Evolutionary conservation across 441 rosid genomes (phyloP), one percentile per base, ranked within the genome.

Genomic region (Adansonia grandidieri): DNA sequence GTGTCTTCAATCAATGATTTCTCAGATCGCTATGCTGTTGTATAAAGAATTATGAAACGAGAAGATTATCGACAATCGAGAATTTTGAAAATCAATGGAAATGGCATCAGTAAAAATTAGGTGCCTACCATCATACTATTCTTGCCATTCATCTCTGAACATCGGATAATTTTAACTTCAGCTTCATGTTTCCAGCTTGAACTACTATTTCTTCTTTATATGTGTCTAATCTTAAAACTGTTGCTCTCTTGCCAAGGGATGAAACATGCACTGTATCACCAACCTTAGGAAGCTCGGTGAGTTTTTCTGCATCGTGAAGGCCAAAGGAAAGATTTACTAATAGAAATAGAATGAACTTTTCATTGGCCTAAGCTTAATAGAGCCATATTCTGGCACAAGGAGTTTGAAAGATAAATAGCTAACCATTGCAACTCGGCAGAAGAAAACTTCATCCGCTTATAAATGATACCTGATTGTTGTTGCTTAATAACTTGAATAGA

Each of bases 141-240:
- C 82, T 73, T 68, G 76, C 79, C 80, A 22, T 67, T 87, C 82
- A 88, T 56, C 71, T 72, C 75, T 40, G 51, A 78, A 90, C 72
- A 48, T 91, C 93, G 3, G 56, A 61, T 53, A 85, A 80, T 86
- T 94, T 96, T 80, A 96, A 67, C 85, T 88, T 91, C 87, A 93
- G 74, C 85, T 89, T 91, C 96, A 96, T 85, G 85, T 79, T 89
- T 71, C 97, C 97, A 74, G 88, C 96, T 88, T 89, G 96, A 81
- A 96, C 97, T 61, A 86, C 74, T 74, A 96, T 85, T 87, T 89
- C 93, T 80, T 87, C 87, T 86, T 87, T 92, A 3, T 87, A 85
- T 37, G 83, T 84, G 65, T 96, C 98, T 64, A 94, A 92, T 75
- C 79, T 87, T 82, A 92, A 57, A 73, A 96, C 93, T 28, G 81